Percentiles rank a stretch among this genome's conserved stretches.
These are phyloP conservation scores for Avicennia marina DNA, from an alignment of 257 asterid species.

Conservation along the genomic window DNA sequence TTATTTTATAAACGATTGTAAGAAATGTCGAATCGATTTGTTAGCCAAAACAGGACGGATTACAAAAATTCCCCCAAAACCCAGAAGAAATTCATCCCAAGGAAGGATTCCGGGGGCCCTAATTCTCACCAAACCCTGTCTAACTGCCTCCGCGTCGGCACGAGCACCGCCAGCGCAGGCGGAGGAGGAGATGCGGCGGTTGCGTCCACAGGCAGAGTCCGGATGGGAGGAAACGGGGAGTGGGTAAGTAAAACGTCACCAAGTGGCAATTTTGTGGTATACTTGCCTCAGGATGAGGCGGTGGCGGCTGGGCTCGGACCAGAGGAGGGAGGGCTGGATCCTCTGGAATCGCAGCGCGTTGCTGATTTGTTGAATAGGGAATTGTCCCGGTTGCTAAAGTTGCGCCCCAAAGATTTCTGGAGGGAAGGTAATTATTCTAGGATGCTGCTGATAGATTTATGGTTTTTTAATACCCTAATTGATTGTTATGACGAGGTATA, in stretches of 20 bases:
- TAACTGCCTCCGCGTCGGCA: slow-evolving; percentile 39
- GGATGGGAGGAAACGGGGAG: slow-evolving; percentile 41
- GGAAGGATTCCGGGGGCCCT: slow-evolving; percentile 40
- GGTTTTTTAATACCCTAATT: too few relatives aligned
- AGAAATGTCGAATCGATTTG: slow-evolving; percentile 59
- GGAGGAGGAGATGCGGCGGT: slow-evolving; percentile 17
- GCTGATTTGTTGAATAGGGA: slow-evolving; percentile 84
- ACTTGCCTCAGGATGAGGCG: slow-evolving; percentile 98
- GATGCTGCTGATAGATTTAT: neutral
- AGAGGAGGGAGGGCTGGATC: slow-evolving; percentile 84
- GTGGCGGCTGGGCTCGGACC: slow-evolving; percentile 83
- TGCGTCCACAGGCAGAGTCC: slow-evolving; percentile 36
- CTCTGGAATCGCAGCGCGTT: slow-evolving; percentile 82
- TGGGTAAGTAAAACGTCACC: slow-evolving; percentile 32
- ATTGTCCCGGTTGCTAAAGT: slow-evolving; percentile 70
- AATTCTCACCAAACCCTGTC: slow-evolving; percentile 47
- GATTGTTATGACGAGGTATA: too few relatives aligned
- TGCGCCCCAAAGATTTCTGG: slow-evolving; percentile 84
- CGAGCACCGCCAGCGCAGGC: slow-evolving; percentile 8
- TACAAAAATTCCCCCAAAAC: slow-evolving; percentile 35
- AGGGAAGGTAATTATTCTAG: slow-evolving; percentile 53
- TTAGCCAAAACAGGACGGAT: slow-evolving; percentile 29
- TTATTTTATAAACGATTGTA: neutral
- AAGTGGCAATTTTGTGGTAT: slow-evolving; percentile 58
- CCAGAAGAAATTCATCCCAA: slow-evolving; percentile 46